Conservation (phyloP, 306 rosid species). For the Chamaecrista fasciculata region DNA sequence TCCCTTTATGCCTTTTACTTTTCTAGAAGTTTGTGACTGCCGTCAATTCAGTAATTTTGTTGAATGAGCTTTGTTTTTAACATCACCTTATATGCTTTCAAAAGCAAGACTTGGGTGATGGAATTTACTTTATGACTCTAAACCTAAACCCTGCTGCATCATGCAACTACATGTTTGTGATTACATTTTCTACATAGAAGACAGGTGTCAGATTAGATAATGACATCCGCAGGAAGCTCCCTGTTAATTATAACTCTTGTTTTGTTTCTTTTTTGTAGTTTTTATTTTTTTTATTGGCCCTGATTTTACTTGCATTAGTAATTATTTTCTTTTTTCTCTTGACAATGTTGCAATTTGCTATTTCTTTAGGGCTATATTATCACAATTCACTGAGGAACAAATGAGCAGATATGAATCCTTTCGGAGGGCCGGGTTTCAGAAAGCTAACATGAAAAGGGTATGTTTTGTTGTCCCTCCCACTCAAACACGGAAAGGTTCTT, state of each 20-base stretch:
- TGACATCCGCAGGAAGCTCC: not conserved
- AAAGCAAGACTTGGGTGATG: not conserved
- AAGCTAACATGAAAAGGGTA: conserved; percentile 89
- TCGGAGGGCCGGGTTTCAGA: conserved; percentile 93
- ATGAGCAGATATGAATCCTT: conserved; percentile 95
- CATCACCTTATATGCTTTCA: not conserved
- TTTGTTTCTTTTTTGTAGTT: not conserved
- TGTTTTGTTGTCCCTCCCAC: not conserved
- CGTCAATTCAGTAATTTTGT: not conserved
- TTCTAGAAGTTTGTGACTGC: not conserved
- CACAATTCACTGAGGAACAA: conserved; percentile 84
- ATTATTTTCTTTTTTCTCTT: not conserved
- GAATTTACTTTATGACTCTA: not conserved
- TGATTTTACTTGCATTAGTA: not conserved
- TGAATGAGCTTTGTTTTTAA: not conserved
- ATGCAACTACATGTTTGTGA: not conserved
- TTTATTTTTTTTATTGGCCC: not conserved
- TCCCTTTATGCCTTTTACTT: not conserved
- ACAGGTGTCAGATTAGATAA: not conserved
- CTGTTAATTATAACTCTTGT: not conserved
- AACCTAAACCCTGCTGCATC: not conserved
- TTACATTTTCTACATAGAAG: not conserved
- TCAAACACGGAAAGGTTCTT: not conserved
- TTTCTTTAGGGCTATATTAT: conserved; percentile 63
- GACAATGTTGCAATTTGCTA: not conserved